These are phyloP conservation scores for Alternaria solani DNA, from an alignment of 2,329 filamentous ascomycete species.

Conservation along the genomic window DNA sequence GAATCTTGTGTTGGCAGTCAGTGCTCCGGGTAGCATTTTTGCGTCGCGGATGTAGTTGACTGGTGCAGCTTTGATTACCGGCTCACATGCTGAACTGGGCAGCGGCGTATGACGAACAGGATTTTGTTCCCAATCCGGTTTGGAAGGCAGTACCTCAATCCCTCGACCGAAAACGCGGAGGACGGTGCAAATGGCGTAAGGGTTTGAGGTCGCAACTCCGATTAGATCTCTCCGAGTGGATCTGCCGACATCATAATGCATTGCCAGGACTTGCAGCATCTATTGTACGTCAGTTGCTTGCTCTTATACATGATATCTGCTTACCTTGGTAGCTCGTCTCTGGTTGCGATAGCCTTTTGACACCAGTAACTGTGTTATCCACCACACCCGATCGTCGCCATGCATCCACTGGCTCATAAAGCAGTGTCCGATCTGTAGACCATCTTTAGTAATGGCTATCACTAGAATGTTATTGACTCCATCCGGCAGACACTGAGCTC, in stretches of 20 bases:
- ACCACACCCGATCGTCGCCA: slow-evolving; percentile 12
- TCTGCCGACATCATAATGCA: slow-evolving; percentile 17
- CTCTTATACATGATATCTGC: not conserved
- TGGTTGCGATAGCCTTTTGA: slow-evolving; percentile 15
- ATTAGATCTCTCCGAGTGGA: slow-evolving; percentile 3
- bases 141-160: slow-evolving; percentile 18
- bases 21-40: not conserved
- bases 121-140: slow-evolving; percentile 5
- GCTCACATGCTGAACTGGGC: not conserved
- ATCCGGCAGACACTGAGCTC: slow-evolving; percentile 1
- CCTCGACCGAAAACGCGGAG: slow-evolving; percentile 21
- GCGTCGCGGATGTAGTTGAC: slow-evolving; percentile 4
- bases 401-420: slow-evolving; percentile 20
- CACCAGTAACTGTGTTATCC: slow-evolving; percentile 23
- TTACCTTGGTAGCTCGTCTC: slow-evolving; percentile 17
- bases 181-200: slow-evolving; percentile 11
- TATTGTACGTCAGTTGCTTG: not conserved
- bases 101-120: slow-evolving; percentile 5
- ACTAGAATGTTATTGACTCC: slow-evolving; percentile 15
- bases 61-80: slow-evolving; percentile 9
- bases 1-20: slow-evolving; percentile 10
- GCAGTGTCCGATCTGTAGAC: slow-evolving; percentile 13
- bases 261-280: slow-evolving; percentile 17
- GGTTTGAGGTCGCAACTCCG: slow-evolving; percentile 8
- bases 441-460: not conserved